Base-by-base conservation (phyloP, 2,329 filamentous ascomycete species). In the Stagonosporopsis vannaccii region DNA sequence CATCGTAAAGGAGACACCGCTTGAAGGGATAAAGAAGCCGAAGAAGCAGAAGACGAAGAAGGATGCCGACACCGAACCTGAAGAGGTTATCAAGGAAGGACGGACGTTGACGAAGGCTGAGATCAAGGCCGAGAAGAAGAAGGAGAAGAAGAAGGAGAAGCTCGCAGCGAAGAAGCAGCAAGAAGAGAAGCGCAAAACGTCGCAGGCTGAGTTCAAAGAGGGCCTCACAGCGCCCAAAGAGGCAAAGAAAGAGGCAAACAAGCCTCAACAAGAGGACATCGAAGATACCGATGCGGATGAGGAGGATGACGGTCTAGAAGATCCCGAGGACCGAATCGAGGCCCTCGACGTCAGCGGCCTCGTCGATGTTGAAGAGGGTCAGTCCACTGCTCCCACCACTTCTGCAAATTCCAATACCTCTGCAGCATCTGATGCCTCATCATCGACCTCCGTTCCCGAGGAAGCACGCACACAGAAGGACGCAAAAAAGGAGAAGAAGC, bases 21-120 rank as follows among this genome's bases (percentile, higher is more conserved):
- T 74, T 3, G 70, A 78, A 50, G 72, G 76, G 25, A 65, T 76
- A 62, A 77, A 74, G 65, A 65, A 75, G 48, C 59, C 66, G 20
- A 81, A 81, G 71, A 79, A 78, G 68, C 77, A 77, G 50, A 81
- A 80, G 66, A 81, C 80, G 65, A 73, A 69, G 7, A 71, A 72
- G 41, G 52, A 58, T 5, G 59, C 56, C 25, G 69, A 65, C 23
- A 19, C 56, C 42, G 40, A 62, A 56, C 51, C 59, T 60, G 51
- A 67, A 45, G 60, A 60, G 49, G 40, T 49, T 57, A 40, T 59
- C 33, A 78, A 78, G 33, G 79, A 78, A 37, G 73, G 69, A 67
- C 50, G 70, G 72, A 50, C 65, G 40, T 67, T 75, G 51, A 71
- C 70, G 28, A 78, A 78, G 60, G 56, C 69, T 25, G 79, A 78